Evolutionary conservation across 192 early-diverging fungal species (phyloP).

Genomic region (Coemansia sp.): DNA sequence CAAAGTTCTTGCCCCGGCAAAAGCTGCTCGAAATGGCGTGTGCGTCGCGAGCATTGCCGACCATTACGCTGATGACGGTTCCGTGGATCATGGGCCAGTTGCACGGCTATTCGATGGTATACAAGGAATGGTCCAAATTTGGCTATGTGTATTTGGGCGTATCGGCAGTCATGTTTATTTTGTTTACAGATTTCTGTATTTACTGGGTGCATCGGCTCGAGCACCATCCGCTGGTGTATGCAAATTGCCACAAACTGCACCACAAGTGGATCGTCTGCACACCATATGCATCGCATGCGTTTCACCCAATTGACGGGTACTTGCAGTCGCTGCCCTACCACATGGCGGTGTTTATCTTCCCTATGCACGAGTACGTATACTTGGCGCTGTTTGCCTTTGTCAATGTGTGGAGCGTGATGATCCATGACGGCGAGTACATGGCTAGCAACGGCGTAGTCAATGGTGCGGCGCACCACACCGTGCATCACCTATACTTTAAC

Average conservation of each 20-base stretch:
- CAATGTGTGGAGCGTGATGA: constrained; percentile 95
- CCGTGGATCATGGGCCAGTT: constrained; percentile 94
- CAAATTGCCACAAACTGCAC: constrained; percentile 84
- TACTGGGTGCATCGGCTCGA: constrained; percentile 96
- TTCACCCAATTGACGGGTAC: constrained; percentile 94
- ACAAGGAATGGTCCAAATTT: constrained; percentile 68
- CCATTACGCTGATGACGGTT: constrained; percentile 77
- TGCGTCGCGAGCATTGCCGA: constrained; percentile 75
- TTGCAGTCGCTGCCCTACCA: constrained; percentile 96
- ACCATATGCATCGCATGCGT: constrained; percentile 93
- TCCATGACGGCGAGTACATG: constrained; percentile 92
- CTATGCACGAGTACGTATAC: constrained; percentile 92
- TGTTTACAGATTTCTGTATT: constrained; percentile 92
- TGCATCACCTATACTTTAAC: constrained; percentile 98
- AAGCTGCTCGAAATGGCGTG: constrained; percentile 82
- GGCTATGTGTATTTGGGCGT: constrained; percentile 74
- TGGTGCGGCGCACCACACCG: constrained; percentile 92
- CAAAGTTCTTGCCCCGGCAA: constrained; percentile 91
- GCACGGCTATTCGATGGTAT: constrained; percentile 82
- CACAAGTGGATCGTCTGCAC: constrained; percentile 93
- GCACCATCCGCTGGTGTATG: constrained; percentile 89
- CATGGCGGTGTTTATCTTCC: constrained; percentile 84
- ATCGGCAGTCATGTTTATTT: constrained; percentile 71
- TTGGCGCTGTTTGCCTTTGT: constrained; percentile 81
- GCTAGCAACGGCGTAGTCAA: constrained; percentile 72